Evolutionary conservation across 768 basidiomycete species (phyloP).

Genomic region (Infundibulicybe gibba): DNA sequence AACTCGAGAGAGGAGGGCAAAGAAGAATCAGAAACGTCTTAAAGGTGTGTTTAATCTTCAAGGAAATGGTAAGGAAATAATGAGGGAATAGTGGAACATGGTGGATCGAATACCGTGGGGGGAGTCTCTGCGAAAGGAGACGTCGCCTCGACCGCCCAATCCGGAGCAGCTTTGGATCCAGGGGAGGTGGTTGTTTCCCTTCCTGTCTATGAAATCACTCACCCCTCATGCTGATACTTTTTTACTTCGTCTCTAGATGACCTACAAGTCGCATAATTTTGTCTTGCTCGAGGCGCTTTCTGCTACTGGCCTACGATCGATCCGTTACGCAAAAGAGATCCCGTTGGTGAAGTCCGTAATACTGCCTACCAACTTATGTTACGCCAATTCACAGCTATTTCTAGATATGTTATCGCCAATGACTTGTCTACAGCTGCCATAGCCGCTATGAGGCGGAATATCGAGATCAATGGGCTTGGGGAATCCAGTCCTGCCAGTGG

Average conservation of each 20-base stretch:
- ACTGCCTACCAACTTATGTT: neutral
- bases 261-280: conserved; percentile 50
- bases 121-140: no score
- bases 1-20: conserved; percentile 45
- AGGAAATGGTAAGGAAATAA: no score
- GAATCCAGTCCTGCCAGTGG: conserved; percentile 17
- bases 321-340: conserved; percentile 97
- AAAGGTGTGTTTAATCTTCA: conserved; percentile 32
- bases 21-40: conserved; percentile 38
- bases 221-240: neutral
- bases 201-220: no score
- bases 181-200: no score
- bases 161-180: no score
- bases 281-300: conserved; percentile 91
- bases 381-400: conserved; percentile 1
- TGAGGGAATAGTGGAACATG: neutral
- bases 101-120: neutral
- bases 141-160: no score
- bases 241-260: neutral
- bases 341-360: conserved; percentile 74
- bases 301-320: conserved; percentile 92
- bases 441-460: conserved; percentile 82
- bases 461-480: conserved; percentile 64
- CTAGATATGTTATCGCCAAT: conserved; percentile 90
- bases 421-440: conserved; percentile 83